Percentiles rank a stretch among this genome's conserved stretches.
These are phyloP conservation scores for Papiliotrema nemorosa DNA, from an alignment of 1,284 basidiomycete species.

Conservation along the genomic window DNA sequence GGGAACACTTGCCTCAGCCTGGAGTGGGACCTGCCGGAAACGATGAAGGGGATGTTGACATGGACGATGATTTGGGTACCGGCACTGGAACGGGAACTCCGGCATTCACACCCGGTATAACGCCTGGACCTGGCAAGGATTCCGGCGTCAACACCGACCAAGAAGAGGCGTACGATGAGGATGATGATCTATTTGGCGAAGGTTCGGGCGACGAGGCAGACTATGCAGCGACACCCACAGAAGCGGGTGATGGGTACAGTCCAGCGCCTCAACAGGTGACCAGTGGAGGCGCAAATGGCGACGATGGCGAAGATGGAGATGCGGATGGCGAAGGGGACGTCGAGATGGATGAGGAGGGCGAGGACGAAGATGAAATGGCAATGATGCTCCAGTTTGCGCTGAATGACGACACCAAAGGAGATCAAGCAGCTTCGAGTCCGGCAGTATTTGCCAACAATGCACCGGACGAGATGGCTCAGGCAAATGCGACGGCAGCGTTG, in stretches of 20 bases:
- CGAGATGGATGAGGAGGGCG: background rate
- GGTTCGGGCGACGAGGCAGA: conserved; percentile 1
- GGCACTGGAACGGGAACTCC: background rate
- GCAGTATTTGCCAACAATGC: background rate
- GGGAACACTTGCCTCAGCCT: background rate
- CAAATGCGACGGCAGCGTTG: conserved; percentile 5
- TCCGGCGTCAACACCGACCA: conserved; percentile 7
- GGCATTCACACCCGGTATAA: background rate
- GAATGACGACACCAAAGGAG: background rate
- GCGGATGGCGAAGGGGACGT: conserved; percentile 5
- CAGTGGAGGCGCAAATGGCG: background rate
- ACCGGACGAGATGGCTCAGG: background rate
- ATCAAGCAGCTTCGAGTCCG: background rate
- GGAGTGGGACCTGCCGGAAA: conserved; percentile 52
- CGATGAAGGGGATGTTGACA: conserved; percentile 44
- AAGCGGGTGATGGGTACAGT: background rate
- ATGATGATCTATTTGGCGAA: conserved; percentile 18
- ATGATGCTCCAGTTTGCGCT: conserved; percentile 1
- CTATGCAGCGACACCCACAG: background rate
- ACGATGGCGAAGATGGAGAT: conserved; percentile 11
- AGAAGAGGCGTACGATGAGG: conserved; percentile 8
- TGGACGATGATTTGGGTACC: background rate
- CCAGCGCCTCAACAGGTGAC: no score
- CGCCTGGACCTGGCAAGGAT: background rate
- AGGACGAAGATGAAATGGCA: conserved; percentile 7